Base-by-base conservation (phyloP, 345 rosid species). In the Nasturtium officinale region DNA sequence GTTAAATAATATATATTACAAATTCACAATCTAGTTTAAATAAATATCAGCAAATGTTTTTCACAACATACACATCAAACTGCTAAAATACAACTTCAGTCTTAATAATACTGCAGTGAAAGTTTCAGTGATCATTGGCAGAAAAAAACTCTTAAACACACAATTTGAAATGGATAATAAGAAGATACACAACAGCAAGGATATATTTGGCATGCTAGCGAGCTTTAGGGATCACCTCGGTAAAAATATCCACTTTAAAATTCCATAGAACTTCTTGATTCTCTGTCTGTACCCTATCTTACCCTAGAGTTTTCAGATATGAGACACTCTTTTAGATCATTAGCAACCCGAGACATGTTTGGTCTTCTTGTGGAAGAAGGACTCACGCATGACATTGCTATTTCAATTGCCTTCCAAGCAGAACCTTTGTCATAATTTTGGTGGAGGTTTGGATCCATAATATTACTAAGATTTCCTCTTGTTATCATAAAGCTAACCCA, bases 281-380 rank as follows among this genome's bases (percentile, higher is more conserved):
- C 48, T 55, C 32, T 7, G 4, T 65, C 77, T 25, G 17, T n/a
- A 46, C 71, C 46, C 23, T 63, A 56, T 37, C 37, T 37, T 30
- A 13, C 17, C 29, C 77, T 23, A 16, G 57, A 64, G 6, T 12
- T 55, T 56, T 73, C 71, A 1, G 72, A 74, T 66, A 37, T 28
- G 3, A 74, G 26, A 66, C 72, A 74, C 45, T 74, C 78, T 66
- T 74, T 74, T 17, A 74, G 25, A 8, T 40, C 72, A 5, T 58
- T 57, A 28, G 10, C 60, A 46, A 66, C 78, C 3, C 16, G 76
- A 56, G 67, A 68, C 83, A 81, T 81, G 21, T 17, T 77, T 51
- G 79, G 83, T 47, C 83, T 65, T 59, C 43, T 10, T 15, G 51
- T 16, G 0, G 83, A 72, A 26, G 77, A 71, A 23, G 51, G 45